These are phyloP conservation scores for Ailanthus altissimus DNA, from an alignment of 345 rosid genomes.

Conservation along the genomic window DNA sequence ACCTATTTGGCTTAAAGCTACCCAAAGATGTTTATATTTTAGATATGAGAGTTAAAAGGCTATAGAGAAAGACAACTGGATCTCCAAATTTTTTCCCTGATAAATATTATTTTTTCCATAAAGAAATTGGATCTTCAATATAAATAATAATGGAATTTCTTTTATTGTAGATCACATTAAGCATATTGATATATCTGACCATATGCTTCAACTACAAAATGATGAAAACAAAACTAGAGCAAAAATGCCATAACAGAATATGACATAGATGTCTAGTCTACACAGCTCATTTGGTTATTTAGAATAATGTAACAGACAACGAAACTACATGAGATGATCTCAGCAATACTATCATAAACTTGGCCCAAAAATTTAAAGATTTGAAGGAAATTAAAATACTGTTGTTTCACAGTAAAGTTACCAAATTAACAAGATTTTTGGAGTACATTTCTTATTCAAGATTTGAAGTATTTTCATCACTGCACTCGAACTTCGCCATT, in stretches of 20 bases:
- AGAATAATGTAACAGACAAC: background rate
- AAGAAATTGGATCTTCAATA: background rate
- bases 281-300: background rate
- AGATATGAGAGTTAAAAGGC: background rate
- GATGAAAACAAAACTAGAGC: background rate
- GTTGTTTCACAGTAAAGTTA: background rate
- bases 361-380: background rate
- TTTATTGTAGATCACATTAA: background rate
- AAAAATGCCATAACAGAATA: background rate
- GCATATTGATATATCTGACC: background rate
- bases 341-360: background rate
- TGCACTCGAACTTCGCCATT: too few relatives aligned
- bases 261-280: background rate
- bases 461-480: too few relatives aligned
- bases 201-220: background rate
- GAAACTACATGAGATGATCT: background rate
- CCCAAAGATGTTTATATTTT: background rate
- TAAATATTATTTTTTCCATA: too few relatives aligned
- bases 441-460: too few relatives aligned
- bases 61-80: background rate
- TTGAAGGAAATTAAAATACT: background rate
- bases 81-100: background rate
- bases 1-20: conserved; percentile 7
- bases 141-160: background rate
- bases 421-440: too few relatives aligned